Evolutionary conservation across 2,329 filamentous ascomycete species (phyloP).

Genomic region (Hypoxylon sp.): DNA sequence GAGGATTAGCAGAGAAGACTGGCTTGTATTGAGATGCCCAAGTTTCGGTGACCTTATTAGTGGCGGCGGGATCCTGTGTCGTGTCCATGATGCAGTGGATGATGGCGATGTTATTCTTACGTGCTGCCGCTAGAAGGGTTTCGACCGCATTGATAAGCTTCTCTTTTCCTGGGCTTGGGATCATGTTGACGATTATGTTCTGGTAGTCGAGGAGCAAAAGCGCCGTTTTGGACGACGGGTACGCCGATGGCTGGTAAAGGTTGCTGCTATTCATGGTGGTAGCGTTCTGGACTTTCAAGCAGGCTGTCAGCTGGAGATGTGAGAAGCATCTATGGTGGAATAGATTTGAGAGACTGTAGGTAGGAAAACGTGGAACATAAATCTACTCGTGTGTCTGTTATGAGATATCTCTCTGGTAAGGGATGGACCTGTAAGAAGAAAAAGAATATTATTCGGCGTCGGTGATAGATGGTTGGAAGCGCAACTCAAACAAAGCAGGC

Average conservation of each 20-base stretch:
- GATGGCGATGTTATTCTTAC: conserved; percentile 24
- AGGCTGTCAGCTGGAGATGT: too few relatives aligned
- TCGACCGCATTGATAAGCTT: conserved; percentile 15
- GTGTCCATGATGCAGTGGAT: conserved; percentile 30
- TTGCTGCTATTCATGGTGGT: background rate
- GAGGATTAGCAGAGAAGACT: conserved; percentile 10
- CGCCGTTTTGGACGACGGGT: conserved; percentile 25
- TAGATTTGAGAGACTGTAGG: too few relatives aligned
- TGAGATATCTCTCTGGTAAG: too few relatives aligned
- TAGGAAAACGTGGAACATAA: too few relatives aligned
- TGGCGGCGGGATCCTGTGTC: background rate
- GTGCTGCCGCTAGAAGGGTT: conserved; percentile 19
- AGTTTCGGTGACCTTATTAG: conserved; percentile 17
- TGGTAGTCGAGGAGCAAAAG: conserved; percentile 31
- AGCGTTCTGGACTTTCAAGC: background rate
- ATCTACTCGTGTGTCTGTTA: too few relatives aligned
- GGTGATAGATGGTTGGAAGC: too few relatives aligned
- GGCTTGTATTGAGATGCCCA: conserved; percentile 24
- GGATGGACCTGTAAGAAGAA: too few relatives aligned
- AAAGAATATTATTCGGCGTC: too few relatives aligned
- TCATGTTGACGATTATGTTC: conserved; percentile 20
- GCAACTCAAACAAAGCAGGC: too few relatives aligned
- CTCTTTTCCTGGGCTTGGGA: conserved; percentile 8
- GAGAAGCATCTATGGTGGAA: too few relatives aligned
- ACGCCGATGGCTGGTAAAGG: conserved; percentile 17